These are phyloP conservation scores for Scedosporium minutisporum DNA, from an alignment of 2,329 filamentous ascomycete species.

Conservation along the genomic window DNA sequence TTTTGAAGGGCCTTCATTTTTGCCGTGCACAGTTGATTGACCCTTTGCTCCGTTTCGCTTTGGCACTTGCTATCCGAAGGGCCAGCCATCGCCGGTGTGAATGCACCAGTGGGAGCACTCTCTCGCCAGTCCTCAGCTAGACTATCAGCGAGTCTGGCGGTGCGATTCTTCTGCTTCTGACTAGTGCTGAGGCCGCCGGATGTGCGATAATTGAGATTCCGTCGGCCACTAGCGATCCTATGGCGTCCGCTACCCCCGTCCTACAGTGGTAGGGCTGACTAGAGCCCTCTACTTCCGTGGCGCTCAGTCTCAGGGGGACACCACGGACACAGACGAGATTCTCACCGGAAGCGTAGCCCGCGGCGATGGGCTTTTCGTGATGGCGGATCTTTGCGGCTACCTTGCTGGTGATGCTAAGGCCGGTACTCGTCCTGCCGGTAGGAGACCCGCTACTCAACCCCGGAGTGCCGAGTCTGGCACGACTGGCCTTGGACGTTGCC, in stretches of 20 bases:
- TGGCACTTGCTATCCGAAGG: conserved; percentile 32
- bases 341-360: conserved; percentile 66
- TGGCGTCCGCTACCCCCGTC: conserved; percentile 65
- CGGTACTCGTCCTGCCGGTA: conserved; percentile 50
- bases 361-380: conserved; percentile 68
- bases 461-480: conserved; percentile 64
- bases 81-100: not conserved
- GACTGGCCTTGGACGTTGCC: conserved; percentile 76
- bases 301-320: conserved; percentile 83
- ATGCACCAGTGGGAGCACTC: conserved; percentile 18
- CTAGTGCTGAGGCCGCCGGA: conserved; percentile 35
- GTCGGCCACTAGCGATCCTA: conserved; percentile 48
- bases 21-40: too few relatives aligned
- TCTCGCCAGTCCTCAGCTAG: conserved; percentile 33
- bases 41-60: too few relatives aligned
- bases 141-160: conserved; percentile 45
- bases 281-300: conserved; percentile 79
- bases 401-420: conserved; percentile 50
- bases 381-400: conserved; percentile 83
- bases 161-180: conserved; percentile 41
- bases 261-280: conserved; percentile 52
- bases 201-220: conserved; percentile 38
- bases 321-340: conserved; percentile 68
- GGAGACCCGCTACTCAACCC: conserved; percentile 26
- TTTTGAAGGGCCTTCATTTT: too few relatives aligned